Percentiles rank a stretch among this genome's conserved stretches.
Evolutionary conservation across 805 yeast species (phyloP).

Genomic region (Candida vaughaniae): DNA sequence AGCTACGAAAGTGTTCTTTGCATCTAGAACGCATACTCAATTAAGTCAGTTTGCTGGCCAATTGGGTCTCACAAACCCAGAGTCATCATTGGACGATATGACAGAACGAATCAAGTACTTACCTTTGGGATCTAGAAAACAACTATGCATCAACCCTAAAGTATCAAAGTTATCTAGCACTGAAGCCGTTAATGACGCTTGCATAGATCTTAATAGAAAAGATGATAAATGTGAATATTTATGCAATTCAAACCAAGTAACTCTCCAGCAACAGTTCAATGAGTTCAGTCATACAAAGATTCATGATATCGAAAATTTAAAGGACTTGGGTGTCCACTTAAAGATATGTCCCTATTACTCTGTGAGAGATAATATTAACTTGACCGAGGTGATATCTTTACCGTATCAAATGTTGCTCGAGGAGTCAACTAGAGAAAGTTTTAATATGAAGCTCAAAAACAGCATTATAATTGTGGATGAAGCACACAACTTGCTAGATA

Average conservation of each 20-base stretch:
- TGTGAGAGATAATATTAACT: conserved; percentile 51
- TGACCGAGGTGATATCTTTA: conserved; percentile 74
- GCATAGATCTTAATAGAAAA: conserved; percentile 63
- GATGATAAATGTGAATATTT: conserved; percentile 25
- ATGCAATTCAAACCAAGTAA: conserved; percentile 19
- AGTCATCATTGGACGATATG: conserved; percentile 51
- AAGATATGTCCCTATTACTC: conserved; percentile 83
- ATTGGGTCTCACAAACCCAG: conserved; percentile 57
- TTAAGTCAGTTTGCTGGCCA: conserved; percentile 78
- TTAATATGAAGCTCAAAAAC: conserved; percentile 58
- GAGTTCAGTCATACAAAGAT: conserved; percentile 57
- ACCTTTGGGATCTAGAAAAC: conserved; percentile 82
- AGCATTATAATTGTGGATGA: conserved; percentile 84
- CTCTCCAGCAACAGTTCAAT: conserved; percentile 41
- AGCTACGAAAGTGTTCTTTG: conserved; percentile 52
- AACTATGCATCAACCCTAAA: conserved; percentile 71
- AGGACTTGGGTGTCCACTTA: conserved; percentile 52
- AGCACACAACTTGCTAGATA: conserved; percentile 85
- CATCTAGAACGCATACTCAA: conserved; percentile 92
- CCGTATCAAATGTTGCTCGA: conserved; percentile 82
- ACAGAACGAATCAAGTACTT: conserved; percentile 62
- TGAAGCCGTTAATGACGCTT: conserved; percentile 72
- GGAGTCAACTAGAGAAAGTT: conserved; percentile 53
- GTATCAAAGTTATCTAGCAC: conserved; percentile 50
- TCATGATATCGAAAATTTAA: conserved; percentile 80